Conservation (phyloP, 2,329 filamentous ascomycete genomes). For the Hymenoscyphus repandus region DNA sequence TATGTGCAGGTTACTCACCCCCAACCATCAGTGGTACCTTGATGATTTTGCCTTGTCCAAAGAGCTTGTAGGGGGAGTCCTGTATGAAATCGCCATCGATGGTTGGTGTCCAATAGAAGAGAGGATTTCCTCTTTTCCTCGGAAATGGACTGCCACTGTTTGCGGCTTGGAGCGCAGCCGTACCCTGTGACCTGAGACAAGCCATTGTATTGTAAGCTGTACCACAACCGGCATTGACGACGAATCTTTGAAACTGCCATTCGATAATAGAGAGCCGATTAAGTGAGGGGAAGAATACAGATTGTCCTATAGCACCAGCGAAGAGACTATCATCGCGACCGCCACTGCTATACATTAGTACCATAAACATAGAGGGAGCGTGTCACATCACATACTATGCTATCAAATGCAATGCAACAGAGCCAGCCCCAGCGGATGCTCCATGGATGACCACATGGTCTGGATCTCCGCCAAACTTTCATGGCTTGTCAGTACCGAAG, state of each 20-base stretch:
- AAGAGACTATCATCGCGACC: conserved; percentile 26
- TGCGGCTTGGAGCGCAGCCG: conserved; percentile 34
- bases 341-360: conserved; percentile 16
- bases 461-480: conserved; percentile 40
- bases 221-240: conserved; percentile 31
- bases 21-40: conserved; percentile 39
- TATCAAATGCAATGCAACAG: conserved; percentile 36
- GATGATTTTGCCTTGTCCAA: conserved; percentile 34
- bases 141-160: conserved; percentile 35
- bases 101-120: conserved; percentile 39
- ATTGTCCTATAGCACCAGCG: conserved; percentile 32
- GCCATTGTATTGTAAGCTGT: conserved; percentile 26
- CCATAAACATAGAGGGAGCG: background rate
- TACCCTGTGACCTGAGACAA: conserved; percentile 35
- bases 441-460: conserved; percentile 43
- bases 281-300: conserved; percentile 35
- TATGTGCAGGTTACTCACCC: conserved; percentile 12
- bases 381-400: conserved; percentile 19
- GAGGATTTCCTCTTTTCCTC: conserved; percentile 29
- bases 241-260: conserved; percentile 37
- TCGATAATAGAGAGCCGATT: conserved; percentile 34
- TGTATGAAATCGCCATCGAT: conserved; percentile 38
- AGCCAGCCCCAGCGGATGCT: conserved; percentile 42
- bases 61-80: conserved; percentile 35
- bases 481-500: background rate